These are phyloP conservation scores for Lophiotrema nucula DNA, from an alignment of 495 filamentous ascomycete genomes.

Conservation along the genomic window DNA sequence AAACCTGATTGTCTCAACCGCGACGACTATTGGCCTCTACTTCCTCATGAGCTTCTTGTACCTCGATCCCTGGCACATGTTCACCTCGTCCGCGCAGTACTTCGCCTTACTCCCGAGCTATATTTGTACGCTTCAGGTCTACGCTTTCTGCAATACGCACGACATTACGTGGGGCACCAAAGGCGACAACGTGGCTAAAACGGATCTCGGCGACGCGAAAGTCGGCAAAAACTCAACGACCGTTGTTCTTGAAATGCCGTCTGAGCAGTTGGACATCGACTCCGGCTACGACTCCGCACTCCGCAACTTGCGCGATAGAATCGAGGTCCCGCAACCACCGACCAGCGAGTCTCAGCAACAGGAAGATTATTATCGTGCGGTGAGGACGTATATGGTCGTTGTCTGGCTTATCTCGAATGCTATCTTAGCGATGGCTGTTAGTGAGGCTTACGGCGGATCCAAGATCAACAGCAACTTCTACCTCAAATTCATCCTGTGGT, in stretches of 20 bases:
- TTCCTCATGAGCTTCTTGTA: slow-evolving; percentile 96
- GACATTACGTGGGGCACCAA: slow-evolving; percentile 99
- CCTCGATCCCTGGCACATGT: slow-evolving; percentile 99
- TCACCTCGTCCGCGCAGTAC: slow-evolving; percentile 90
- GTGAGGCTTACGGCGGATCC: slow-evolving; percentile 73
- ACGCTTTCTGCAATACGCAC: slow-evolving; percentile 99
- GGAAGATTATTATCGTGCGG: slow-evolving; percentile 97
- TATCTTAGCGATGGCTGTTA: slow-evolving; percentile 87
- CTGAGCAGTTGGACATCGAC: slow-evolving; percentile 97
- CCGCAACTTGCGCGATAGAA: slow-evolving; percentile 88
- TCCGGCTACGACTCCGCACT: slow-evolving; percentile 95
- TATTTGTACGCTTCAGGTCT: slow-evolving; percentile 96
- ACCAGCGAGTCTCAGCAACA: slow-evolving; percentile 78
- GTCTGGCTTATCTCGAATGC: slow-evolving; percentile 92
- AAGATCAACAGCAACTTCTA: slow-evolving; percentile 82
- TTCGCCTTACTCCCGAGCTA: slow-evolving; percentile 88
- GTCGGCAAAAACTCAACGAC: slow-evolving; percentile 67
- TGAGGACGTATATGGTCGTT: slow-evolving; percentile 98
- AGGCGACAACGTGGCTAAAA: slow-evolving; percentile 91
- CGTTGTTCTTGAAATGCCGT: slow-evolving; percentile 93
- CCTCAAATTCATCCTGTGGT: slow-evolving; percentile 88
- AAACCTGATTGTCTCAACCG: slow-evolving; percentile 87
- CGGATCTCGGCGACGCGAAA: slow-evolving; percentile 79
- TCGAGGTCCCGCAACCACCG: slow-evolving; percentile 67
- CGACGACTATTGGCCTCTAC: slow-evolving; percentile 88